A percentile compares a stretch with the other conserved stretches of the same genome.
Evolutionary conservation across 352 stramenopile genomes (phyloP).

Genomic region (Phytopythium helicoides): DNA sequence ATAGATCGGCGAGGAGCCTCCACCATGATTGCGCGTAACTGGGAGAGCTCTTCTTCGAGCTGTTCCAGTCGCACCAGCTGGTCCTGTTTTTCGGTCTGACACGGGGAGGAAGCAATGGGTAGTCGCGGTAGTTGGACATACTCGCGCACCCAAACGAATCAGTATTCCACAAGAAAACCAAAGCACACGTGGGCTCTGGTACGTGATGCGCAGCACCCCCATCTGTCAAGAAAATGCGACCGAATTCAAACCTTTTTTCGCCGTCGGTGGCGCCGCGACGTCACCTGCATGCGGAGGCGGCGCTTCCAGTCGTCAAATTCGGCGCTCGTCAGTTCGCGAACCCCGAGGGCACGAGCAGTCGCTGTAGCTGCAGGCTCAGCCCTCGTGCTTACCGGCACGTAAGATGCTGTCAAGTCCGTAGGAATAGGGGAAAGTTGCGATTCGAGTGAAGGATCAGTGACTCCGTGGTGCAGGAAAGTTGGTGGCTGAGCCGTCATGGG

Average conservation of each 20-base stretch:
- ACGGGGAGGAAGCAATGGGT: neutral
- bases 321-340: slow-evolving; percentile 16
- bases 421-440: too few species aligned
- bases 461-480: too few species aligned
- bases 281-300: slow-evolving; percentile 28
- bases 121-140: neutral
- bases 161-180: neutral
- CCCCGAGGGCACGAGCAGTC: slow-evolving; percentile 3
- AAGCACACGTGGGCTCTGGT: neutral
- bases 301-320: slow-evolving; percentile 28
- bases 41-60: slow-evolving; percentile 13
- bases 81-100: slow-evolving; percentile 9
- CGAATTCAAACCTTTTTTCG: slow-evolving; percentile 25
- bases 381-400: neutral
- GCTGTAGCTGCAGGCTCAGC: neutral
- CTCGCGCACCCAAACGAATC: neutral
- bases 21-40: slow-evolving; percentile 8
- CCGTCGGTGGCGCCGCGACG: slow-evolving; percentile 30
- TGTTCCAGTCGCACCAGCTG: slow-evolving; percentile 9
- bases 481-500: too few species aligned
- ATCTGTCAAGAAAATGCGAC: neutral
- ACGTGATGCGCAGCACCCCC: neutral
- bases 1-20: slow-evolving; percentile 8
- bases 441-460: too few species aligned
- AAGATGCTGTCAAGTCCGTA: too few species aligned